Evolutionary conservation across 2,329 filamentous ascomycete species (phyloP).

Genomic region (Colletotrichum somersetense): DNA sequence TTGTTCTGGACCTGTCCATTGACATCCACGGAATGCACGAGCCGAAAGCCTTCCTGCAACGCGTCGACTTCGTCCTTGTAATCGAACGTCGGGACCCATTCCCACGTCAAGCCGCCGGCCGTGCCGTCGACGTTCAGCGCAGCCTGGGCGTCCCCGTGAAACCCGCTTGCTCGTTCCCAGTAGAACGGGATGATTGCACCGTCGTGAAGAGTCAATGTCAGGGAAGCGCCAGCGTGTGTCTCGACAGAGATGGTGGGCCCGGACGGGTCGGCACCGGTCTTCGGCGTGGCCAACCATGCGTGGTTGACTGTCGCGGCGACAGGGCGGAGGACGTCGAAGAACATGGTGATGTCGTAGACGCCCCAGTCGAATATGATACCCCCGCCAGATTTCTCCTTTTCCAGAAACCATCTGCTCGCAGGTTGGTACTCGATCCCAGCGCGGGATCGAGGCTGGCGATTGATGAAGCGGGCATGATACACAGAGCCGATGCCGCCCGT

Average conservation of each 20-base stretch:
- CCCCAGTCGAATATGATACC: slow-evolving; percentile 25
- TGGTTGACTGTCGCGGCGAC: slow-evolving; percentile 4
- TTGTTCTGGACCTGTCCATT: slow-evolving; percentile 9
- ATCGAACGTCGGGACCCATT: slow-evolving; percentile 28
- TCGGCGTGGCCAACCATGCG: slow-evolving; percentile 23
- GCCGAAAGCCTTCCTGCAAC: neutral
- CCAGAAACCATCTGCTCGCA: neutral
- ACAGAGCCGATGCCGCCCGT: neutral
- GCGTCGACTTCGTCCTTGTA: slow-evolving; percentile 14
- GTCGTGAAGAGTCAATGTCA: neutral
- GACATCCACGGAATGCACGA: neutral
- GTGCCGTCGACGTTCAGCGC: slow-evolving; percentile 17
- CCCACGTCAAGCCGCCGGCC: slow-evolving; percentile 21
- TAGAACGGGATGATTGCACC: neutral
- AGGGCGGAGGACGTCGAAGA: slow-evolving; percentile 32
- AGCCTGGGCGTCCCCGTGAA: slow-evolving; percentile 18
- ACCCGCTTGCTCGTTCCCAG: slow-evolving; percentile 25
- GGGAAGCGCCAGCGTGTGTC: slow-evolving; percentile 8
- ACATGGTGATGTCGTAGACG: slow-evolving; percentile 31
- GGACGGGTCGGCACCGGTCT: slow-evolving; percentile 14
- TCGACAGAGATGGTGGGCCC: neutral
- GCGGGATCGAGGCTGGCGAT: neutral
- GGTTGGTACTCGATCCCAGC: neutral
- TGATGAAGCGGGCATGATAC: neutral
- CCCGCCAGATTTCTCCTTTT: slow-evolving; percentile 14